Percentiles rank a stretch among this genome's conserved stretches.
Evolutionary conservation across 257 asterid genomes (phyloP).

Genomic region (Handroanthus guayacan): DNA sequence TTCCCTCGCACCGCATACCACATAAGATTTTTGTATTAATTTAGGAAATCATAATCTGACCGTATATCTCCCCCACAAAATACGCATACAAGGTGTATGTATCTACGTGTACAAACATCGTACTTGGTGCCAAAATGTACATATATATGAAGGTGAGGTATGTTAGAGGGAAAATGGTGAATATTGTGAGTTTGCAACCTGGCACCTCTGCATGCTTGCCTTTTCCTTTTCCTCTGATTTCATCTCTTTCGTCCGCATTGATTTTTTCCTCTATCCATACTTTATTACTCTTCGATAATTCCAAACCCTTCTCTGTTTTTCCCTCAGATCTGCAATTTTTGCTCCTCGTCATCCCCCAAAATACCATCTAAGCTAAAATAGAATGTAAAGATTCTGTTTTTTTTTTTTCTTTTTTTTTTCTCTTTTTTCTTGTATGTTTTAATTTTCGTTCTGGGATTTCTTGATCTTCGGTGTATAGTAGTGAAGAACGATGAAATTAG

Average conservation of each 20-base stretch:
- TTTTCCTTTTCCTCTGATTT: background rate
- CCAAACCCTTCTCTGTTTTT: conserved; percentile 12
- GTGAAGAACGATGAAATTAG: conserved; percentile 41
- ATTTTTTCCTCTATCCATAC: conserved; percentile 5
- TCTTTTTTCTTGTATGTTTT: background rate
- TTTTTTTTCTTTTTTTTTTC: background rate
- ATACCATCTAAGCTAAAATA: background rate
- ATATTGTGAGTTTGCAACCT: conserved; percentile 22
- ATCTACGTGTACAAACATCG: background rate
- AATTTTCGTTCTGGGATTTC: conserved; percentile 5
- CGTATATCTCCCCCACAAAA: background rate
- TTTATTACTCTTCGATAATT: conserved; percentile 19
- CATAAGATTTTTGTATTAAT: no score
- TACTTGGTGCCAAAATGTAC: background rate
- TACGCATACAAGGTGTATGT: background rate
- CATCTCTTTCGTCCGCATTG: background rate
- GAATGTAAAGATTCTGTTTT: conserved; percentile 4
- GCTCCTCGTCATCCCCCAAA: background rate
- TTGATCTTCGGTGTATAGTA: conserved; percentile 19
- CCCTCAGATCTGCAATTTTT: background rate
- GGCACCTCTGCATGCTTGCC: conserved; percentile 47
- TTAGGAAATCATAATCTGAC: background rate
- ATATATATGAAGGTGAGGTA: background rate
- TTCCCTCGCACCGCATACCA: background rate
- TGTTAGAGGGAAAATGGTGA: background rate